phyloP scores from a whole-genome alignment of 345 rosid species.

The Populus pruinosa region DNA sequence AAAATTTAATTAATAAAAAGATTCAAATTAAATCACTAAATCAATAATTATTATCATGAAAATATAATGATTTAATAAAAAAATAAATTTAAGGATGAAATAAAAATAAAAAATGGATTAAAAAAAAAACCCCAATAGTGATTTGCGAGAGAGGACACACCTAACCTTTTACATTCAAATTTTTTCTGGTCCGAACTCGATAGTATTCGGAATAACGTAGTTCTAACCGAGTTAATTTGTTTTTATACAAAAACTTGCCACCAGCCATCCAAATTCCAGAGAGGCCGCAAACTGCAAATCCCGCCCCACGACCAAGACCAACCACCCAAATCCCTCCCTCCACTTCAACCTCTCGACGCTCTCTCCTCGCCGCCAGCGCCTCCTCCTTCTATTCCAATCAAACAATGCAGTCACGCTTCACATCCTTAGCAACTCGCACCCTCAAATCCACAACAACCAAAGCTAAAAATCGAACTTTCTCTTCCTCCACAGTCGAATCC shows the following conservation, averaged over 20 bases:
- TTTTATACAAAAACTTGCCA: neutral
- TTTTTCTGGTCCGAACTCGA: too few species aligned
- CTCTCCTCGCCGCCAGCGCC: neutral
- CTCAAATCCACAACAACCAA: constrained; percentile 23
- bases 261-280: neutral
- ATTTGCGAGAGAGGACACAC: too few species aligned
- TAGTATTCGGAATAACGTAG: too few species aligned
- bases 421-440: constrained; percentile 30
- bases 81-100: too few species aligned
- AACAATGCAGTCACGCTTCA: constrained; percentile 28
- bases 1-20: too few species aligned
- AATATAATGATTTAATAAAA: too few species aligned
- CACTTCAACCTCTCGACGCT: neutral
- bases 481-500: constrained; percentile 40
- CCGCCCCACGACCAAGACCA: neutral
- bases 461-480: constrained; percentile 19
- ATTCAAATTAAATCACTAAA: fast-evolving
- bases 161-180: too few species aligned
- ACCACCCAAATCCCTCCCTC: neutral
- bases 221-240: too few species aligned
- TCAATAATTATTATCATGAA: fast-evolving
- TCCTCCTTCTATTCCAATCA: neutral
- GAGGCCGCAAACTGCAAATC: neutral
- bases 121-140: too few species aligned
- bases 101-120: too few species aligned